These are phyloP conservation scores for Penicillium fimorum DNA, from an alignment of 495 filamentous ascomycete genomes.

Conservation along the genomic window DNA sequence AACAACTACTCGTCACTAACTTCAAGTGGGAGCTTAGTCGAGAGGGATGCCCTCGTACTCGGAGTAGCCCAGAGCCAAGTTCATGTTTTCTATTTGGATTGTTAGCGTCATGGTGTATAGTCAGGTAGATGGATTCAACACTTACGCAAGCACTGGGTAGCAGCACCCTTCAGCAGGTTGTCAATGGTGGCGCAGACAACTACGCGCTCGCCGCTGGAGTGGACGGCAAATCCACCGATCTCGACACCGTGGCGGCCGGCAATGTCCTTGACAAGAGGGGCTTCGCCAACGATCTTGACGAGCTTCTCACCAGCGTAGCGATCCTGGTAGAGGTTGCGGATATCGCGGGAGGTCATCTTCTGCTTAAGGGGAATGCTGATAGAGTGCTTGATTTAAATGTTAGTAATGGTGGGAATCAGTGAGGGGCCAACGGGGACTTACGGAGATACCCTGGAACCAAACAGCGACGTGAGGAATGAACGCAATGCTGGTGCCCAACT, in stretches of 20 bases:
- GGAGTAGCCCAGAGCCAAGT: slow-evolving; percentile 86
- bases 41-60: slow-evolving; percentile 91
- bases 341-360: slow-evolving; percentile 84
- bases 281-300: slow-evolving; percentile 86
- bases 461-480: slow-evolving; percentile 94
- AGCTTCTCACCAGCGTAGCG: slow-evolving; percentile 93
- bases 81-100: slow-evolving; percentile 78
- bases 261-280: slow-evolving; percentile 84
- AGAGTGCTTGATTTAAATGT: slow-evolving; percentile 56
- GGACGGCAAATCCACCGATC: slow-evolving; percentile 92
- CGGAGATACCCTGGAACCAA: slow-evolving; percentile 95
- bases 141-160: slow-evolving; percentile 92
- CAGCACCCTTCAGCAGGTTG: slow-evolving; percentile 94
- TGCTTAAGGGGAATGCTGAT: slow-evolving; percentile 85
- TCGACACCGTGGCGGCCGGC: slow-evolving; percentile 88
- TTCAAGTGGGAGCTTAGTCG: slow-evolving; percentile 39
- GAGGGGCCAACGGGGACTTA: slow-evolving; percentile 25
- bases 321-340: slow-evolving; percentile 93
- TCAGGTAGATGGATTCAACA: slow-evolving; percentile 16
- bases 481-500: slow-evolving; percentile 73
- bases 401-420: slow-evolving; percentile 11
- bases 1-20: slow-evolving; percentile 20
- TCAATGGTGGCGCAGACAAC: slow-evolving; percentile 98
- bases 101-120: slow-evolving; percentile 8
- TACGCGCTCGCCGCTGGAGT: slow-evolving; percentile 81